Conservation (phyloP, 768 basidiomycete genomes). For the Coprinopsis cinerea region DNA sequence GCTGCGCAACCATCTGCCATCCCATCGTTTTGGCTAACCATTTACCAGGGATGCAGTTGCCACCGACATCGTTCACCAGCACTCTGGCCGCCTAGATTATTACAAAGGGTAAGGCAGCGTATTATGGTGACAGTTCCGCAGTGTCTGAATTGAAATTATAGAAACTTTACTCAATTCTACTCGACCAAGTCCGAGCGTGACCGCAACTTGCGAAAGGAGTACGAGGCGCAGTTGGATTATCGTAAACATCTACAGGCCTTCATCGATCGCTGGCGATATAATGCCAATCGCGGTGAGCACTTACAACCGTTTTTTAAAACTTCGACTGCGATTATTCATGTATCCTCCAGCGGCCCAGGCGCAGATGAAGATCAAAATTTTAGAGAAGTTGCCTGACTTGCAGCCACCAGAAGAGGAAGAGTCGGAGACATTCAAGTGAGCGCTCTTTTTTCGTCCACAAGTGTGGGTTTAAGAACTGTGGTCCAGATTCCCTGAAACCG, state of each 20-base stretch:
- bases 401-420: conserved; percentile 92
- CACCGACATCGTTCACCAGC: conserved; percentile 97
- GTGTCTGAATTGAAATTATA: conserved; percentile 23
- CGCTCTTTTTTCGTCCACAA: neutral
- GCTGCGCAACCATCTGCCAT: conserved; percentile 14
- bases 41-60: conserved; percentile 79
- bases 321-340: neutral
- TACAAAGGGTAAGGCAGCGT: conserved; percentile 76
- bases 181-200: conserved; percentile 96
- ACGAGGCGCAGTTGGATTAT: conserved; percentile 94
- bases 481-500: conserved; percentile 84
- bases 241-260: conserved; percentile 94
- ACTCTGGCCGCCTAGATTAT: conserved; percentile 89
- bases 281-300: conserved; percentile 78
- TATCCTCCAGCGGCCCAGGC: conserved; percentile 72
- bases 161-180: conserved; percentile 98
- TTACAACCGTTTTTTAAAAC: neutral
- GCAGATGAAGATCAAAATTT: conserved; percentile 65
- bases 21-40: neutral
- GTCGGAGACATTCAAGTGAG: conserved; percentile 84
- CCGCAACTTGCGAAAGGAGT: conserved; percentile 87
- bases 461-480: neutral
- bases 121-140: neutral
- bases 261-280: conserved; percentile 98
- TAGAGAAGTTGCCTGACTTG: conserved; percentile 85